phyloP scores from a whole-genome alignment of 2,329 filamentous ascomycete genomes.

The Diaporthe humulicola region DNA sequence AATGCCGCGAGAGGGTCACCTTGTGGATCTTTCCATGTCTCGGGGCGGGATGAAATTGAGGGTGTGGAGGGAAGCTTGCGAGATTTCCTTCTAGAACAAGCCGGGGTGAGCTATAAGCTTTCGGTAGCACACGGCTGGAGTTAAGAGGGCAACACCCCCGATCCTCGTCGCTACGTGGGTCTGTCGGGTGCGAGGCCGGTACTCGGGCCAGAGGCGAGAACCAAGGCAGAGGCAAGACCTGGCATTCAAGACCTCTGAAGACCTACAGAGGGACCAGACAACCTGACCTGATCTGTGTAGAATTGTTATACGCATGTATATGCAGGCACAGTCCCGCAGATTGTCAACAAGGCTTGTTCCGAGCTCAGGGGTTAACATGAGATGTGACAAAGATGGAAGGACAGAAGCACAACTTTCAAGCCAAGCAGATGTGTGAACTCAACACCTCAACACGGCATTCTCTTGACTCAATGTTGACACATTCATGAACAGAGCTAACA shows the following conservation, averaged over 20 bases:
- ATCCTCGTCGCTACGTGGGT: conserved; percentile 37
- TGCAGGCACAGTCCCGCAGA: not conserved
- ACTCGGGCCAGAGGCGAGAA: conserved; percentile 11
- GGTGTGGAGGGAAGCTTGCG: conserved; percentile 11
- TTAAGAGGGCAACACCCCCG: conserved; percentile 9
- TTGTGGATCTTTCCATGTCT: conserved; percentile 35
- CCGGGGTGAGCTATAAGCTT: conserved; percentile 32
- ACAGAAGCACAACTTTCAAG: not conserved
- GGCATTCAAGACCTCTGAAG: not conserved
- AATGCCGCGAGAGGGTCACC: conserved; percentile 36
- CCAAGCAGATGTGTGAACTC: not conserved
- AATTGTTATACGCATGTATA: not conserved
- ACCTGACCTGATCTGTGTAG: not conserved
- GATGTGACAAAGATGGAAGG: not conserved
- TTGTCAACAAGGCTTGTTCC: not conserved
- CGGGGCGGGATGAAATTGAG: not conserved
- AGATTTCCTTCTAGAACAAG: conserved; percentile 22
- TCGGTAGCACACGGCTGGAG: conserved; percentile 7
- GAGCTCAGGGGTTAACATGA: not conserved
- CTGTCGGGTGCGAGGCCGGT: conserved; percentile 9
- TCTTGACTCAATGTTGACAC: too few species aligned
- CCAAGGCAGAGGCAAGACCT: not conserved
- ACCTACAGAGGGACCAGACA: not conserved
- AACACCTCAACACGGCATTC: not conserved
- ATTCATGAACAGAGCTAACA: too few species aligned